A percentile compares a stretch with the other conserved stretches of the same genome.
These are phyloP conservation scores for Pythium aquatile DNA, from an alignment of 352 stramenopile species.

Conservation along the genomic window DNA sequence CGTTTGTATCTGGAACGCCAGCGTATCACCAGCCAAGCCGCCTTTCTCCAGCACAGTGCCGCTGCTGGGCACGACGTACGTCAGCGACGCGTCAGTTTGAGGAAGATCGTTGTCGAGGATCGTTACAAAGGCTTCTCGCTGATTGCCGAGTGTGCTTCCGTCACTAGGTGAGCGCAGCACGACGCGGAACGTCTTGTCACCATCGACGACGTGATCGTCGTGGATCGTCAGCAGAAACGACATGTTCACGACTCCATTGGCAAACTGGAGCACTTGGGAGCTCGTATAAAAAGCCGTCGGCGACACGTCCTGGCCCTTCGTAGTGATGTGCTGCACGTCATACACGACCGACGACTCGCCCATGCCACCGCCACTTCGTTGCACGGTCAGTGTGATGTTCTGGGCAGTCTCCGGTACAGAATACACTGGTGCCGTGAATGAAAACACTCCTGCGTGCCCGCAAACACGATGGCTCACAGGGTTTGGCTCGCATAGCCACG, in stretches of 20 bases:
- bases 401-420: slow-evolving; percentile 64
- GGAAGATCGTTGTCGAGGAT: slow-evolving; percentile 66
- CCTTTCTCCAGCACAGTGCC: slow-evolving; percentile 32
- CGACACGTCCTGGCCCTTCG: slow-evolving; percentile 72
- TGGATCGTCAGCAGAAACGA: slow-evolving; percentile 92
- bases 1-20: slow-evolving; percentile 58
- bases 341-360: slow-evolving; percentile 77
- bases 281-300: slow-evolving; percentile 88
- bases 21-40: slow-evolving; percentile 37
- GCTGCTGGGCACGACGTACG: slow-evolving; percentile 31
- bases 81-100: slow-evolving; percentile 39
- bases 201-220: slow-evolving; percentile 80
- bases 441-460: slow-evolving; percentile 88
- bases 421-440: slow-evolving; percentile 87
- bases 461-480: slow-evolving; percentile 84
- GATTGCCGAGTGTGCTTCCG: slow-evolving; percentile 50
- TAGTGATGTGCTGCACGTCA: slow-evolving; percentile 81
- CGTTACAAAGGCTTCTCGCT: slow-evolving; percentile 60
- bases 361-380: slow-evolving; percentile 84
- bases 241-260: slow-evolving; percentile 73
- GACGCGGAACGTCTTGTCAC: slow-evolving; percentile 69
- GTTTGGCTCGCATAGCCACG: slow-evolving; percentile 60
- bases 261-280: slow-evolving; percentile 77
- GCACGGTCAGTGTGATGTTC: slow-evolving; percentile 82
- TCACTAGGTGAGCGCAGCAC: slow-evolving; percentile 26